phyloP scores from a whole-genome alignment of 257 asterid species.

The Solanum chilense region DNA sequence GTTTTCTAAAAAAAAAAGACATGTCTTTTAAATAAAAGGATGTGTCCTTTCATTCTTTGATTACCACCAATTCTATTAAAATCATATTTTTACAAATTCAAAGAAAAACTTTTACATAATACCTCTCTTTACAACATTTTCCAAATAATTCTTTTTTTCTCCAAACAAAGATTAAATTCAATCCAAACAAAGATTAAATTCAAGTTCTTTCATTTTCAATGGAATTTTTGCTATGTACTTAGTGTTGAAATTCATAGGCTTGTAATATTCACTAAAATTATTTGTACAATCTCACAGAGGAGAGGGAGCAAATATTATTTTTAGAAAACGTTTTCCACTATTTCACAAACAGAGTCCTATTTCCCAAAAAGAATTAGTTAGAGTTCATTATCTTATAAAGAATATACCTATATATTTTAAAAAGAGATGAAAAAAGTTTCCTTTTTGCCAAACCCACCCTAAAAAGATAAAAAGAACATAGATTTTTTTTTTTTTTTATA shows the following conservation, averaged over 20 bases:
- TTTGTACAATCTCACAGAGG: background rate
- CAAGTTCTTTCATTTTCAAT: background rate
- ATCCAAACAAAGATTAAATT: background rate
- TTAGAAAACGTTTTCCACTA: background rate
- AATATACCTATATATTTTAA: too few species aligned
- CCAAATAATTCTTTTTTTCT: background rate
- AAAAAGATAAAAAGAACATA: background rate
- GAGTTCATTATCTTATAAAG: background rate
- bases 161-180: background rate
- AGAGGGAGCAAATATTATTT: background rate
- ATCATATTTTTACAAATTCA: background rate
- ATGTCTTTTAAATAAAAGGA: background rate
- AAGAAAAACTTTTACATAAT: background rate
- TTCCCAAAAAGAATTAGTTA: background rate
- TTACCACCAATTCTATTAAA: background rate
- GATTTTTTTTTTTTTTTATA: too few species aligned
- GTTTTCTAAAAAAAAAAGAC: background rate
- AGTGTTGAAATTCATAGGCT: background rate
- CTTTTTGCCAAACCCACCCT: background rate
- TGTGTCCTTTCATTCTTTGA: background rate
- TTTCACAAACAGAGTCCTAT: background rate
- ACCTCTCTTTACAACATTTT: background rate
- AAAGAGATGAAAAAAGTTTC: background rate
- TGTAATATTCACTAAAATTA: background rate
- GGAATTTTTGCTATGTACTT: background rate